Base-by-base conservation (phyloP, 2,329 filamentous ascomycete genomes). In the Colletotrichum sojae region DNA sequence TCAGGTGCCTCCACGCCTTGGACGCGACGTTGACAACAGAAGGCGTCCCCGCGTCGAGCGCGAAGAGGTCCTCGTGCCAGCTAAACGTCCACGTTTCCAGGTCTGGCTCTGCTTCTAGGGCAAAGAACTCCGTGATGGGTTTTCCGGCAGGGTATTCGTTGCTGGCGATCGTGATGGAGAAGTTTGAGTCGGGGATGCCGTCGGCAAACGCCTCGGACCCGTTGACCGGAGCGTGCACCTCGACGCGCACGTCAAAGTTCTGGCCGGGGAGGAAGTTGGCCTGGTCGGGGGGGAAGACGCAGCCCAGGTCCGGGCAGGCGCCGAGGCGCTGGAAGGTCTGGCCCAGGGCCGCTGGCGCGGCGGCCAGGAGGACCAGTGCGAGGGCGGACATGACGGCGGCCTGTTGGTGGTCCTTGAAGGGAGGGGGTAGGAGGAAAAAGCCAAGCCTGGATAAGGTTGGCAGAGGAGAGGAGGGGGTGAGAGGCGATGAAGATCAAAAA, bases 1-100 rank as follows among this genome's bases (percentile, higher is more conserved):
- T 90, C 55, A 96, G 86, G 71, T 89, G 88, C 69, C 94, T 88
- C 83, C 94, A 96, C 22, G 89, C 90, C 81, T 94, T 95, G 69
- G 92, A 87, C 3, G 93, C 90, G 57, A 96, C 94, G 70, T 94
- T 93, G 79, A 97, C 93, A 16, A 94, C 76, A 0, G 91, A 92
- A 4, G 91, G 87, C 31, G 86, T 90, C 15, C 88, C 82, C 3
- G 89, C 89, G 74, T 95, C 93, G 75, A 90, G 82, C 25, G 93
- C 93, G 76, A 94, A 97, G 18, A 94, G 86, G 75, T 97, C 92
- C 83, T 95, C 94, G 75, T 88, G 95, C 92, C 92, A 96, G 16
- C 85, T 86, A 77, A 96, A 96, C 73, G 90, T 88, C 94, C 94
- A 97, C 70, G 85, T 90, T 84, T 97, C 94, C 10, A 96, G 82